These are phyloP conservation scores for Odontarrhena argentea DNA, from an alignment of 345 rosid genomes.

Conservation along the genomic window DNA sequence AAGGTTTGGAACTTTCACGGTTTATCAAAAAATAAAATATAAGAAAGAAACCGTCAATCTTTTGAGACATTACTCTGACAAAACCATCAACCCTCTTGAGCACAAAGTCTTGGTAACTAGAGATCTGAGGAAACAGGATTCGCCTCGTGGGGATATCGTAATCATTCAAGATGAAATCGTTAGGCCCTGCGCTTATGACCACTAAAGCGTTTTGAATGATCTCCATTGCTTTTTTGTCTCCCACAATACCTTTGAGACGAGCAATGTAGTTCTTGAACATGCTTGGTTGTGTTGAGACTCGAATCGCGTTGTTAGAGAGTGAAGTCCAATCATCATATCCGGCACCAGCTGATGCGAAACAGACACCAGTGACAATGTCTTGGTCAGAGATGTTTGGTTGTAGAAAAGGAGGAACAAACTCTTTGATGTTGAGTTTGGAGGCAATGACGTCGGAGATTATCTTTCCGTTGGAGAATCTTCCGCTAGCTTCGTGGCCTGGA, in stretches of 20 bases:
- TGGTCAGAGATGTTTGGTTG: conserved; percentile 35
- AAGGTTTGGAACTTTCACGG: too few relatives aligned
- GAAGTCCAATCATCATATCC: conserved; percentile 36
- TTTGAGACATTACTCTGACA: conserved; percentile 43
- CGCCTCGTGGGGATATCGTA: conserved; percentile 49
- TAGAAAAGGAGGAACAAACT: conserved; percentile 37
- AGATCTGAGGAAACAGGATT: conserved; percentile 29
- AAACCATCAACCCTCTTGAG: conserved; percentile 31
- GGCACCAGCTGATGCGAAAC: conserved; percentile 30
- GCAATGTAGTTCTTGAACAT: conserved; percentile 38
- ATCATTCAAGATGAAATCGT: conserved; percentile 50
- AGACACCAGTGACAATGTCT: conserved; percentile 35
- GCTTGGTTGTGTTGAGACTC: conserved; percentile 48
- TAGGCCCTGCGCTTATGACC: conserved; percentile 57
- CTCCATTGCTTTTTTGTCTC: conserved; percentile 45
- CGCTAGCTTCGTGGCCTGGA: conserved; percentile 30
- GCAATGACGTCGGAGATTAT: conserved; percentile 29
- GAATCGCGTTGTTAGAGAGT: conserved; percentile 32
- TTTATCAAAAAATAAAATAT: too few relatives aligned
- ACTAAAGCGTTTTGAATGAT: conserved; percentile 46
- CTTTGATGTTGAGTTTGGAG: conserved; percentile 32
- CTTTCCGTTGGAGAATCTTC: conserved; percentile 39
- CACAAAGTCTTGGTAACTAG: conserved; percentile 52
- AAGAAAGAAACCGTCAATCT: too few relatives aligned
- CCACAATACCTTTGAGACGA: conserved; percentile 36